Base-by-base conservation (phyloP, 1,284 basidiomycete species). In the Puccinia horiana region DNA sequence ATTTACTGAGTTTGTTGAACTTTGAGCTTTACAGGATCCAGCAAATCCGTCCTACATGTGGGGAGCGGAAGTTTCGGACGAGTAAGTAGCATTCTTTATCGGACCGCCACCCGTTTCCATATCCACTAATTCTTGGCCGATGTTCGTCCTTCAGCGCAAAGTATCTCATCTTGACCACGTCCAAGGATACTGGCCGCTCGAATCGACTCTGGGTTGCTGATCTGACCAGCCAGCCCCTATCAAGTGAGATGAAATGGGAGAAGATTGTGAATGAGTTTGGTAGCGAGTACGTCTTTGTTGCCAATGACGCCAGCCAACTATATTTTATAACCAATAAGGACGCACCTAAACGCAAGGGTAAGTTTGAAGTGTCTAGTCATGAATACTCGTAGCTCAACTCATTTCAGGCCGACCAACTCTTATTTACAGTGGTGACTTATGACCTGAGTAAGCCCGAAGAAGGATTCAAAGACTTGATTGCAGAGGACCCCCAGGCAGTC, bases 151-250 rank as follows among this genome's bases (percentile, higher is more conserved):
- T 20, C 76, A 85, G 84, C 79, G 85, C 85, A 14, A 81, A 89
- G 84, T 94, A 92, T 85, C 87, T 93, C 40, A 86, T 90, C 32
- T 85, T 93, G 65, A 89, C 88, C 82, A 88, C 90, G 29, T 86
- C 87, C 56, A 90, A 90, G 85, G 93, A 93, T 84, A 92, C 90
- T 20, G 89, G 91, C n/a, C 69, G 76, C 84, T 93, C 92, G 90
- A 91, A 92, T 85, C 86, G 91, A n/a, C 86, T 93, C 0, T 93
- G 92, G 92, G 88, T 93, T 58, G 90, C 91, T 1, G 91, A 93
- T 84, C 87, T 93, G 14, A 85, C 90, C 69, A 87, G 89, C 76
- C 89, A 90, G 79, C 87, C 89, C 77, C 91, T 93, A 26, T 90
- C 90, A 8, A 88, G 89, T 65, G 89, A 92, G 83, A 90, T 93